Conservation (phyloP, 2,329 filamentous ascomycete species). For the Zarea fungicola region DNA sequence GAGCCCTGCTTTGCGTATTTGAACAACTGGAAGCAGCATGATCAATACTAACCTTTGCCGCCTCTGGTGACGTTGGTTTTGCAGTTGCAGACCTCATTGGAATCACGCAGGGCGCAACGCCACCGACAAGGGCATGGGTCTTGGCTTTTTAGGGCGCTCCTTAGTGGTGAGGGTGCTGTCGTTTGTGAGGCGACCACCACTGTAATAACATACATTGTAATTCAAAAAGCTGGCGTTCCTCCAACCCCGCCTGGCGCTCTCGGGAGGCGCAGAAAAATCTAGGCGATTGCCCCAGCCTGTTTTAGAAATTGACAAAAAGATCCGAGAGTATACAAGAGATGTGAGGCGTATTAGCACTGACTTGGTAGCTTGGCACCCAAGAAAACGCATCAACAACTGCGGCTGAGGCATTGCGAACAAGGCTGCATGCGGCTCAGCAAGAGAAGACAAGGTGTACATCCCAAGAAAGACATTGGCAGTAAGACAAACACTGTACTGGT, state of each 20-base stretch:
- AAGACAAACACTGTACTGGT: too few species aligned
- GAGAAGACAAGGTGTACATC: background rate
- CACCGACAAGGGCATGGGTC: background rate
- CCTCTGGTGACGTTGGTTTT: too few species aligned
- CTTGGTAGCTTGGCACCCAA: background rate
- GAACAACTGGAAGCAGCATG: too few species aligned
- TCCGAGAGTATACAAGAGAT: too few species aligned
- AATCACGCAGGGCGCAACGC: background rate
- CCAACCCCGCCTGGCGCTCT: conserved; percentile 3
- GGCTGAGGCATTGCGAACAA: background rate
- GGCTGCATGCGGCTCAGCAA: background rate
- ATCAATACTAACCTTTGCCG: too few species aligned
- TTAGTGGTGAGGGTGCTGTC: too few species aligned
- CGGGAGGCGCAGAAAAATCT: conserved; percentile 4
- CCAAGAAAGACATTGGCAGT: too few species aligned
- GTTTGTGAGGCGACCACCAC: too few species aligned
- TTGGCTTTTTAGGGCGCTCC: background rate
- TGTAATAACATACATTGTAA: too few species aligned
- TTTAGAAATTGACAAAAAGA: background rate
- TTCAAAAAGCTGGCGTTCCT: background rate
- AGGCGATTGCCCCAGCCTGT: conserved; percentile 1
- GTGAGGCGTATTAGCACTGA: too few species aligned
- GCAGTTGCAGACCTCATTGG: too few species aligned
- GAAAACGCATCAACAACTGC: background rate
- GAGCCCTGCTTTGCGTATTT: too few species aligned